Evolutionary conservation across 2,329 filamentous ascomycete genomes (phyloP), one percentile per base, ranked within the genome.

Genomic region (Drechslerella dactyloides): DNA sequence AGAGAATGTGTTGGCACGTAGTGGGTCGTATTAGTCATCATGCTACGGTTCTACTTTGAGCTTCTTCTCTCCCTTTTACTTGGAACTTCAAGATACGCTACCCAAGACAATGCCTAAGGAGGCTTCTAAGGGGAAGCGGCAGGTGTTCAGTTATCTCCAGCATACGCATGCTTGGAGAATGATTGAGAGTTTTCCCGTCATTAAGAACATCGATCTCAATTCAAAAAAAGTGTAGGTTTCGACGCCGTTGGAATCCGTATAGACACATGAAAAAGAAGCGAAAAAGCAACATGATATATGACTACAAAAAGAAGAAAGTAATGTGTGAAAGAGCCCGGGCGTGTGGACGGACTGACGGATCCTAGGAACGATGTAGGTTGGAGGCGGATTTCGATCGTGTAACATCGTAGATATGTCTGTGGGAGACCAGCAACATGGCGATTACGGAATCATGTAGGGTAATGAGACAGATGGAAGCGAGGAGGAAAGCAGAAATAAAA

Each of bases 401-500:
- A 24, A 55, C 48, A 46, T 53, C 42, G 54, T 52, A 54, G 37
- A 44, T 21, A 35, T 51, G 55, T 46, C 24, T 60, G 50, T 21
- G 55, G 27, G 55, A 61, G 60, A 60, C 68, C 60, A 46, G 51
- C 55, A 65, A 65, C 60, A 56, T 65, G 55, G 53, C 56, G 40
- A 72, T 72, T 72, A 65, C 60, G 56, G 61, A 60, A 56, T 59
- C 73, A 65, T 62, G 44, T 61, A 64, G 46, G 33, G 48, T 76
- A 77, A 68, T 30, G 59, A 56, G 42, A 63, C 37, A 27, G 40
- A 33, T 33, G 46, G 27, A 35, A 42, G 50, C 19, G 33, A 69
- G 50, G 77, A 79, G 74, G 80, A 80, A 78, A 17, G 54, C 23
- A 52, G 37, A 33, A 30, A 59, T 23, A 51, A 69, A 40, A 62